Percentiles rank a stretch among this genome's conserved stretches.
Conservation (phyloP, 169 alveolate genomes). For the Miamiensis avidus region DNA sequence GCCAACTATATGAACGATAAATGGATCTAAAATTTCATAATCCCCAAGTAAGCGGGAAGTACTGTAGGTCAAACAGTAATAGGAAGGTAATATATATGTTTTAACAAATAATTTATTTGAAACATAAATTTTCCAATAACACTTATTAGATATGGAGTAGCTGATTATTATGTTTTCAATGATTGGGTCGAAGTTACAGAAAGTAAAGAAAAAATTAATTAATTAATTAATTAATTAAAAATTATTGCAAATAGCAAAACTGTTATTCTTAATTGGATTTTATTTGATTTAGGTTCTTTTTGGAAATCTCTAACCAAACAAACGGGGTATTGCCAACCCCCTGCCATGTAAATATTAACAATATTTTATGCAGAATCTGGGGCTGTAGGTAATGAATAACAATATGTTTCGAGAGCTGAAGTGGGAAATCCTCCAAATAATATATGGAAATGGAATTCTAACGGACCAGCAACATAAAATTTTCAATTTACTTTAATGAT, state of each 20-base stretch:
- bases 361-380: neutral
- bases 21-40: neutral
- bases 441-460: too few species aligned
- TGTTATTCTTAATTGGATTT: too few species aligned
- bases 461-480: neutral
- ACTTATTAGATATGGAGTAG: too few species aligned
- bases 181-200: neutral
- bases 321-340: neutral
- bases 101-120: too few species aligned
- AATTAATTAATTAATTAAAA: too few species aligned
- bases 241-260: neutral
- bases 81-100: neutral
- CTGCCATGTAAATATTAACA: neutral
- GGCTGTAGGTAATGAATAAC: neutral
- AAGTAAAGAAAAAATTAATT: too few species aligned
- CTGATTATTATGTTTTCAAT: neutral
- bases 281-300: too few species aligned
- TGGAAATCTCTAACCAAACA: neutral
- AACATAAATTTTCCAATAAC: too few species aligned
- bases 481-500: neutral
- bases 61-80: neutral
- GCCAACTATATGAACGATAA: neutral
- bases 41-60: neutral
- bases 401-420: neutral
- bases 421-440: too few species aligned